Conservation (phyloP, 768 basidiomycete genomes). For the Psilocybe cubensis region DNA sequence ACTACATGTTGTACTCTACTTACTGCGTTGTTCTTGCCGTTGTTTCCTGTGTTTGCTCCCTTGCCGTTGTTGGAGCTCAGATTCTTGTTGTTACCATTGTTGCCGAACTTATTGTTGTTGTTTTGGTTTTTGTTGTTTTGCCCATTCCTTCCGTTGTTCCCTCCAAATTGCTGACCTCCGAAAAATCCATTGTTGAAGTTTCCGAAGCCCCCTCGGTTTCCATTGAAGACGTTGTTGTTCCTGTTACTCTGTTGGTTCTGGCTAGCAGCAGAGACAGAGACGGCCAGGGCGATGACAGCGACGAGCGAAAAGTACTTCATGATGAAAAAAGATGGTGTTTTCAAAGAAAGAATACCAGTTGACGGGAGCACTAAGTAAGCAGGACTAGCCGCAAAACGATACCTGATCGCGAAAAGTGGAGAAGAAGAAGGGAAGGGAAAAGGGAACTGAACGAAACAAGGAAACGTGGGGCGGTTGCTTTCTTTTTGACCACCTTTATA, state of each 20-base stretch:
- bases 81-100: constrained; percentile 15
- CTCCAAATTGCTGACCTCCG: constrained; percentile 17
- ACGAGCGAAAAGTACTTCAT: constrained; percentile 36
- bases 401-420: constrained; percentile 31
- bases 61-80: constrained; percentile 12
- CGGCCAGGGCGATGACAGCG: constrained; percentile 30
- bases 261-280: constrained; percentile 29
- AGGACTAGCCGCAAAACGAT: constrained; percentile 35
- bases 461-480: constrained; percentile 16
- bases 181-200: constrained; percentile 23
- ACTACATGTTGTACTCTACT: neutral
- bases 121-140: constrained; percentile 21
- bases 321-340: constrained; percentile 19
- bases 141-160: constrained; percentile 21
- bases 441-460: constrained; percentile 19
- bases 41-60: neutral
- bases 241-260: constrained; percentile 18
- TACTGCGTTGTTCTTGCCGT: constrained; percentile 2
- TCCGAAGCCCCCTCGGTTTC: constrained; percentile 24
- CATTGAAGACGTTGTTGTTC: constrained; percentile 18
- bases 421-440: constrained; percentile 18
- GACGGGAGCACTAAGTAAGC: constrained; percentile 21
- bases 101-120: constrained; percentile 13
- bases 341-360: constrained; percentile 23
- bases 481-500: constrained; percentile 2